phyloP scores from a whole-genome alignment of 202 grass and related monocot species.

The Saccharum hybrid region DNA sequence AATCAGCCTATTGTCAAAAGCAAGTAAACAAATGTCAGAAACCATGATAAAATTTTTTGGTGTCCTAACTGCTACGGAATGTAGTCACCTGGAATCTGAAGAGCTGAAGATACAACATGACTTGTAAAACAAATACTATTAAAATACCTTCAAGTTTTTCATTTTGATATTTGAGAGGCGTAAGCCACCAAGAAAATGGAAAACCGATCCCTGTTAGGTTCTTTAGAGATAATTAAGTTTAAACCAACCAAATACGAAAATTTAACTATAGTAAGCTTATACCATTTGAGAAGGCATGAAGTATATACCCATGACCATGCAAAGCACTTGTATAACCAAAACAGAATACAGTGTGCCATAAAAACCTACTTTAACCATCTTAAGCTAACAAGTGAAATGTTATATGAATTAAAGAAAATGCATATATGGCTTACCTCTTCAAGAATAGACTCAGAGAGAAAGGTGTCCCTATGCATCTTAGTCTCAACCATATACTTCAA shows the following conservation, averaged over 20 bases:
- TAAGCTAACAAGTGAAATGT: neutral
- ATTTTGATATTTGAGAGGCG: conserved; percentile 1
- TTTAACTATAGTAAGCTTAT: neutral
- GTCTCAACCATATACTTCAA: conserved; percentile 99
- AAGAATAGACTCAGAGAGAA: conserved; percentile 91
- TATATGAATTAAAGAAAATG: neutral
- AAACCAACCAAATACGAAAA: conserved; percentile 6
- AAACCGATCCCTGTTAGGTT: neutral
- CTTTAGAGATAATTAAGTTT: neutral
- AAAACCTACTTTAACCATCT: conserved; percentile 11
- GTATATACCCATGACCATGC: neutral
- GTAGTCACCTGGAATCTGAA: neutral
- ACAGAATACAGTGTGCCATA: neutral
- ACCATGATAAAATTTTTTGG: neutral
- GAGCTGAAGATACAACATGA: conserved; percentile 1
- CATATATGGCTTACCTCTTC: conserved; percentile 81
- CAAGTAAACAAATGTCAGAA: conserved; percentile 23
- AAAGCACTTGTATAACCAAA: conserved; percentile 24
- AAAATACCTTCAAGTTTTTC: neutral
- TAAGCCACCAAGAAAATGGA: conserved; percentile 7
- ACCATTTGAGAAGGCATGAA: neutral
- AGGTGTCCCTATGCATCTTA: conserved; percentile 92
- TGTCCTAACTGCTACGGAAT: neutral
- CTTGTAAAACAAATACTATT: neutral
- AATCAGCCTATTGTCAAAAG: neutral